Conservation (phyloP, 768 basidiomycete species). For the Lyophyllum decastes region DNA sequence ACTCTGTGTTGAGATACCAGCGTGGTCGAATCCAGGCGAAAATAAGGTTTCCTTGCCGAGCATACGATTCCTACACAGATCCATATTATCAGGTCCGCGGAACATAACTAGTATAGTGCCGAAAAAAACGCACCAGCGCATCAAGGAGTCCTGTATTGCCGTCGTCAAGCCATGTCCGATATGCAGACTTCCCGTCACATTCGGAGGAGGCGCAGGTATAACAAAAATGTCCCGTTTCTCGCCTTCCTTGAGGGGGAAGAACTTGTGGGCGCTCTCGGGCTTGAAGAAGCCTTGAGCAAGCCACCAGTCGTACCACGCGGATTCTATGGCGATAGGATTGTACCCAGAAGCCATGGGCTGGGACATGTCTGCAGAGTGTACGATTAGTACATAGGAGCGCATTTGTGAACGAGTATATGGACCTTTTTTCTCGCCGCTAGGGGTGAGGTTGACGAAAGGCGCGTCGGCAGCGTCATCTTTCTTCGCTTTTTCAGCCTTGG, state of each 20-base stretch:
- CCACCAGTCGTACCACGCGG: constrained; percentile 99
- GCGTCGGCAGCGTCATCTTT: constrained; percentile 67
- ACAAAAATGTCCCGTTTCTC: constrained; percentile 76
- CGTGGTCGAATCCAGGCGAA: constrained; percentile 96
- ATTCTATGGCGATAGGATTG: constrained; percentile 92
- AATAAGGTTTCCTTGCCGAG: constrained; percentile 87
- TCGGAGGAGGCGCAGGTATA: constrained; percentile 91
- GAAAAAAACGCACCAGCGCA: constrained; percentile 73
- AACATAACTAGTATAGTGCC: background rate
- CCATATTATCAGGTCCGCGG: background rate
- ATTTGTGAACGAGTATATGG: constrained; percentile 12
- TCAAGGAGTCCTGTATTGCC: constrained; percentile 86
- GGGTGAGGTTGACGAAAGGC: constrained; percentile 87
- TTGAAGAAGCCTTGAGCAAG: constrained; percentile 86
- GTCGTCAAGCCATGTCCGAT: constrained; percentile 94
- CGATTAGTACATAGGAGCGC: background rate
- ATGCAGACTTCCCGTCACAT: constrained; percentile 94
- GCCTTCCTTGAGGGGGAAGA: constrained; percentile 54
- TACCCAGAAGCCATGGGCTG: constrained; percentile 91
- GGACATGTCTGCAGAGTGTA: constrained; percentile 63
- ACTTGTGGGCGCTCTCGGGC: constrained; percentile 45
- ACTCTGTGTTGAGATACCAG: constrained; percentile 96
- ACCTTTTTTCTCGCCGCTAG: constrained; percentile 95
- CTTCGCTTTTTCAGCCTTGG: constrained; percentile 73
- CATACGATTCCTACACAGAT: constrained; percentile 86